phyloP scores from a whole-genome alignment of 164 flowering plant genomes.

The Sedum album region DNA sequence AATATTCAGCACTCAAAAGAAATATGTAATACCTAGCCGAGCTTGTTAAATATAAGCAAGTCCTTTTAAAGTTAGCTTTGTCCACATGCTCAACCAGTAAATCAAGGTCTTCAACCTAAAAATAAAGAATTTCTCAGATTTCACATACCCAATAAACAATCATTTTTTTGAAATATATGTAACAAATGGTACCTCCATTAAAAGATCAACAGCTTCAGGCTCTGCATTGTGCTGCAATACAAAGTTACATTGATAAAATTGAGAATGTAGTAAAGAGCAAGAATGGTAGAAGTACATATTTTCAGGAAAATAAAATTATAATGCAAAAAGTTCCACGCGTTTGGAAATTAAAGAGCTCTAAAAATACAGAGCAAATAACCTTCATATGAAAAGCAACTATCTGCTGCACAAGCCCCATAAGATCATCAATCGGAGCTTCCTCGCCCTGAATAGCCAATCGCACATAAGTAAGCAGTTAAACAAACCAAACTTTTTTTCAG shows the following conservation, averaged over 20 bases:
- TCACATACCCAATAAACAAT: not conserved
- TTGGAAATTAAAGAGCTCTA: not conserved
- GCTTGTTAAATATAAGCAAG: constrained; percentile 80
- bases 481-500: not conserved
- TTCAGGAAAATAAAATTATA: not conserved
- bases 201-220: constrained; percentile 93
- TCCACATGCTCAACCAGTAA: constrained; percentile 74
- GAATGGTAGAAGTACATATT: no score
- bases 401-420: constrained; percentile 87
- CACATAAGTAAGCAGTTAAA: not conserved
- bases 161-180: not conserved
- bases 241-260: not conserved
- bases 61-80: constrained; percentile 67
- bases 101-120: constrained; percentile 93
- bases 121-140: not conserved
- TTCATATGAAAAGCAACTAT: constrained; percentile 96
- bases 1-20: not conserved
- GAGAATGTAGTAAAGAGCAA: not conserved
- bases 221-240: constrained; percentile 90
- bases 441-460: constrained; percentile 38
- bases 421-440: constrained; percentile 69
- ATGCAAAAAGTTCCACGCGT: no score
- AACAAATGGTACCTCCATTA: constrained; percentile 70
- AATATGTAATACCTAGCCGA: constrained; percentile 49
- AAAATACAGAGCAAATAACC: constrained; percentile 28